phyloP scores from a whole-genome alignment of 306 rosid species.

The Echinosophora koreensis region DNA sequence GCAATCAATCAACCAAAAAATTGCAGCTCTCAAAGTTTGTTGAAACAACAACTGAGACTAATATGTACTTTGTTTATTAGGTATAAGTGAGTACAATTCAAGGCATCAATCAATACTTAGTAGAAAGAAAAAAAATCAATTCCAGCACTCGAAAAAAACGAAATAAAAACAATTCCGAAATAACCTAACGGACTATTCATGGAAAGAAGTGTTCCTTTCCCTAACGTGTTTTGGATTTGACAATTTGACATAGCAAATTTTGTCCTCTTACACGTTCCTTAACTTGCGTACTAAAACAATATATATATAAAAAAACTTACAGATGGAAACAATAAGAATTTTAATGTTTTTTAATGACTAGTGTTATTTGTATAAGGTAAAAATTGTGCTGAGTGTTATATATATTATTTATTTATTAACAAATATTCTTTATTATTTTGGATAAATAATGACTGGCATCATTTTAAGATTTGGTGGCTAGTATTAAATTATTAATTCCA shows the following conservation, averaged over 20 bases:
- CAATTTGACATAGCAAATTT: slow-evolving; percentile 16
- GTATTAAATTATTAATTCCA: slow-evolving; percentile 2
- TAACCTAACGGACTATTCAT: slow-evolving; percentile 40
- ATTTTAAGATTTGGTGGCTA: slow-evolving; percentile 10
- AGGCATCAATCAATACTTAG: not conserved
- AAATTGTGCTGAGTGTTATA: not conserved
- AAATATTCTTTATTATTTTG: not conserved
- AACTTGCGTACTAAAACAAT: not conserved
- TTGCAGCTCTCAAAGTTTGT: slow-evolving; percentile 45
- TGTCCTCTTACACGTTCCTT: not conserved
- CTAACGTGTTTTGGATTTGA: slow-evolving; percentile 35
- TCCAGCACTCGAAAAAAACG: too few relatives aligned
- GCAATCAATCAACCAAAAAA: slow-evolving; percentile 29
- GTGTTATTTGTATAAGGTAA: not conserved
- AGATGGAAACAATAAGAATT: not conserved
- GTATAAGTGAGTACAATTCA: slow-evolving; percentile 22
- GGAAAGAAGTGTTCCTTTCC: slow-evolving; percentile 29
- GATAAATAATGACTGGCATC: not conserved
- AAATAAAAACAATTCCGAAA: not conserved
- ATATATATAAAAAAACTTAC: not conserved
- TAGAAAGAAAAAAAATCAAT: not conserved
- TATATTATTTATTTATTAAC: not conserved
- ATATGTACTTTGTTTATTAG: not conserved
- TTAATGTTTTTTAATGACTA: not conserved
- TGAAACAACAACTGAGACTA: slow-evolving; percentile 28